Base-by-base conservation (phyloP, 2,329 filamentous ascomycete genomes). In the Colletotrichum lini region DNA sequence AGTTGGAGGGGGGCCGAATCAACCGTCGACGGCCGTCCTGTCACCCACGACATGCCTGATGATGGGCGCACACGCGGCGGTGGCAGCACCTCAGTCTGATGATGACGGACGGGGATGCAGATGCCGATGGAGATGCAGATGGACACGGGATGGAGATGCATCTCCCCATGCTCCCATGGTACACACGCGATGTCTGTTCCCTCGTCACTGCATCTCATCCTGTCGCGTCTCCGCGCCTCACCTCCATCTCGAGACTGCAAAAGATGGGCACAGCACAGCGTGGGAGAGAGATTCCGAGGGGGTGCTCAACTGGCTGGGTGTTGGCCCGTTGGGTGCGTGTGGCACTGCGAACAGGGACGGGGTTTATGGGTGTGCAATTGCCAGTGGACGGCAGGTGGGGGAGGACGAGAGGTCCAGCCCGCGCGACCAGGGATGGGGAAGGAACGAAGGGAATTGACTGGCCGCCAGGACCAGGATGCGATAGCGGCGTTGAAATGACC, bases 1-100 rank as follows among this genome's bases (percentile, higher is more conserved):
- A 68, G 65, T 71, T 62, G 58, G 65, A 71, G 58, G 64, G n/a
- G n/a, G n/a, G n/a, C n/a, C 57, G 42, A 59, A 57, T 57, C 38
- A 57, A 52, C 38, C 10, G 45, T 21, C 40, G 58, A 50, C 26
- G 18, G 10, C 35, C 21, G 35, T 38, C 35, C 12, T 6, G 53
- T 56, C 53, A 16, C n/a, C n/a, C 9, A n/a, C 53, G 12, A 21
- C n/a, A 21, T 26, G 30, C n/a, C 59, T 26, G 42, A 40, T 57
- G 45, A 15, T 35, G 38, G 50, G 50, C 18, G 59, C 44, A 49
- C 59, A 65, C n/a, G 49, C 61, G 47, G 40, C 54, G 52, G 45
- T 60, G 59, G 52, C 10, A 26, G 9, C 26, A 26, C 30, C 18
- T 53, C 21, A 23, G 47, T 72, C 58, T 53, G 57, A 40, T 69